A percentile compares a stretch with the other conserved stretches of the same genome.
These are phyloP conservation scores for Diutina ranongensis DNA, from an alignment of 1,139 yeast species.

Conservation along the genomic window DNA sequence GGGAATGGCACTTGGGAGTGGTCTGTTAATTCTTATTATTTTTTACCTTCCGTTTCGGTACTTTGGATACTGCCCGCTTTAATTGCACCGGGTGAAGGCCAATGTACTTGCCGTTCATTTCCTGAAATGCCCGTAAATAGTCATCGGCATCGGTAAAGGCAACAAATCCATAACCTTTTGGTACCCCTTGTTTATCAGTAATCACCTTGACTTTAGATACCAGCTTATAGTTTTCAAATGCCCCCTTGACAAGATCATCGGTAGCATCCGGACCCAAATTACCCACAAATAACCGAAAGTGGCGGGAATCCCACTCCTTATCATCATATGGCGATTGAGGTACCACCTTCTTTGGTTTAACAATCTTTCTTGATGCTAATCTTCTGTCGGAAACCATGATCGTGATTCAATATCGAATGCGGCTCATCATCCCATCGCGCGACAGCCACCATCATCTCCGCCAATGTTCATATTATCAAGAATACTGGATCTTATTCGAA, in stretches of 20 bases:
- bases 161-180: constrained; percentile 64
- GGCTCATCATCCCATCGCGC: neutral
- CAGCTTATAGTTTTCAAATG: constrained; percentile 40
- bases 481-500: constrained; percentile 71
- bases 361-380: neutral
- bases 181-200: constrained; percentile 29
- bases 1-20: too few species aligned
- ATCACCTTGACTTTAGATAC: constrained; percentile 49
- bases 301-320: constrained; percentile 54
- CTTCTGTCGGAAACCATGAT: constrained; percentile 1
- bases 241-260: constrained; percentile 38
- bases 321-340: constrained; percentile 10
- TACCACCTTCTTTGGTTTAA: neutral
- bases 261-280: constrained; percentile 60
- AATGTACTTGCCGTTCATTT: constrained; percentile 65
- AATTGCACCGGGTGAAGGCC: constrained; percentile 67
- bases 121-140: constrained; percentile 58
- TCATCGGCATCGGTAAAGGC: constrained; percentile 52
- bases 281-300: constrained; percentile 65
- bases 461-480: constrained; percentile 86
- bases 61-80: constrained; percentile 49
- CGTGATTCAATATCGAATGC: neutral
- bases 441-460: neutral
- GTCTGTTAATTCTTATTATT: neutral
- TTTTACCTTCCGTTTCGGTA: constrained; percentile 9